Percentiles rank a stretch among this genome's conserved stretches.
Evolutionary conservation across 169 alveolate species (phyloP).

Genomic region (Plasmodium vivax): DNA sequence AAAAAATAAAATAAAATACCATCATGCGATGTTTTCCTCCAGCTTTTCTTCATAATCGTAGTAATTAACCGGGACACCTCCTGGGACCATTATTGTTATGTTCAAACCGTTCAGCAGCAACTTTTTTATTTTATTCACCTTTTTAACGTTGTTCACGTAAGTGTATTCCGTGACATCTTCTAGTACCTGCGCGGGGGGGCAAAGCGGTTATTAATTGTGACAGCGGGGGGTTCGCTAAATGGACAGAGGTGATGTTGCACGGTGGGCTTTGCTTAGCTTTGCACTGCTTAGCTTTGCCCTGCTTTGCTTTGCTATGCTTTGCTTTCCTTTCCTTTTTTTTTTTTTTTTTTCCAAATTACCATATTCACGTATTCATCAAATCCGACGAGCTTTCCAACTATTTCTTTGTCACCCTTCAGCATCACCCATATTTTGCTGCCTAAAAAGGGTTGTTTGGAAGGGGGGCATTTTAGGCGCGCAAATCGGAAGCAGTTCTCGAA

Average conservation of each 20-base stretch:
- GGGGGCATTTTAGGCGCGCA: neutral
- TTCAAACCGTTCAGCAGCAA: slow-evolving; percentile 87
- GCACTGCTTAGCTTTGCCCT: too few species aligned
- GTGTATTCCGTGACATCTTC: slow-evolving; percentile 91
- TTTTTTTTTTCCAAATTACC: slow-evolving; percentile 76
- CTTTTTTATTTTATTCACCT: slow-evolving; percentile 85
- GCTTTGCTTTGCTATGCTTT: neutral
- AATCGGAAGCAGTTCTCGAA: neutral
- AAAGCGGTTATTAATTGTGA: neutral
- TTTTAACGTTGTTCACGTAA: slow-evolving; percentile 79
- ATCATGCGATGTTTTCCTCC: slow-evolving; percentile 50
- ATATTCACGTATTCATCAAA: slow-evolving; percentile 96
- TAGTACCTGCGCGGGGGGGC: slow-evolving; percentile 82
- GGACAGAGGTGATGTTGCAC: neutral
- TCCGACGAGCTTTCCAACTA: slow-evolving; percentile 93
- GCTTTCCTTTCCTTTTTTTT: neutral
- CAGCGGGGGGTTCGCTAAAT: neutral
- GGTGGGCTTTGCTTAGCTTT: neutral
- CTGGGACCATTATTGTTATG: slow-evolving; percentile 90
- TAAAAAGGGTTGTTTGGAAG: neutral
- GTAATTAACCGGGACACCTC: slow-evolving; percentile 84
- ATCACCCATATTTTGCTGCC: slow-evolving; percentile 93
- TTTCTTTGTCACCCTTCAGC: slow-evolving; percentile 89
- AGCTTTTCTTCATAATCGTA: slow-evolving; percentile 73
- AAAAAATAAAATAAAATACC: neutral